Base-by-base conservation (phyloP, 495 filamentous ascomycete species). In the Trypethelium eluteriae region DNA sequence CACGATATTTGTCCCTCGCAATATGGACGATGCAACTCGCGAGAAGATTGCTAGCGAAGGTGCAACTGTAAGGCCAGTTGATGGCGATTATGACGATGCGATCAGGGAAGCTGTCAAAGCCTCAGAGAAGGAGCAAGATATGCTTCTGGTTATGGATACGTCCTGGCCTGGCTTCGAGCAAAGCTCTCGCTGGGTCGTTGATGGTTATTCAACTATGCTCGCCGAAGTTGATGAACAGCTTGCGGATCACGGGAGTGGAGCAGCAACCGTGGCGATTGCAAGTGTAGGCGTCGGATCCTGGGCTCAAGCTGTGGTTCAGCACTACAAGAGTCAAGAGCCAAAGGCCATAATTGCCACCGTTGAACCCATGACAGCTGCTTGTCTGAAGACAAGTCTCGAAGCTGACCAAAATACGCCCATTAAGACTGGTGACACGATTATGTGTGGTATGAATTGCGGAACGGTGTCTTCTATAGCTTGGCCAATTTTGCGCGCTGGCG, bases 171-270 rank as follows among this genome's bases (percentile, higher is more conserved):
- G 81, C 1, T 88, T 88, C 67, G 80, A 85, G 62, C 77, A 85
- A 64, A 81, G 90, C 1, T 86, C 88, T 0, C 64, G 73, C 69
- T 90, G 87, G 87, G 86, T 91, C 38, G 84, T 89, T 1, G 86
- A 90, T 14, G 89, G 89, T 4, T 92, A 92, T 70, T 80, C 79
- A 12, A 89, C 87, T 0, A 84, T 90, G 83, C 77, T 90, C 69
- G 64, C 71, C 3, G 89, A 92, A 73, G 76, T 80, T 3, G 86
- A 89, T 36, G 73, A 76, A 9, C 85, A 88, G 69, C 67, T 87
- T 73, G n/a, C 83, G 85, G 67, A 66, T 83, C 2, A 62, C 68
- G 39, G 41, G 61, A 3, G 76, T 70, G 3, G 68, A 75, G 34
- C 71, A 3, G 73, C 74, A 3, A 81, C 69, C 18, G 70, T 82